Evolutionary conservation across 139 green algal genomes (phyloP).

Genomic region (Picochlorum sp.): DNA sequence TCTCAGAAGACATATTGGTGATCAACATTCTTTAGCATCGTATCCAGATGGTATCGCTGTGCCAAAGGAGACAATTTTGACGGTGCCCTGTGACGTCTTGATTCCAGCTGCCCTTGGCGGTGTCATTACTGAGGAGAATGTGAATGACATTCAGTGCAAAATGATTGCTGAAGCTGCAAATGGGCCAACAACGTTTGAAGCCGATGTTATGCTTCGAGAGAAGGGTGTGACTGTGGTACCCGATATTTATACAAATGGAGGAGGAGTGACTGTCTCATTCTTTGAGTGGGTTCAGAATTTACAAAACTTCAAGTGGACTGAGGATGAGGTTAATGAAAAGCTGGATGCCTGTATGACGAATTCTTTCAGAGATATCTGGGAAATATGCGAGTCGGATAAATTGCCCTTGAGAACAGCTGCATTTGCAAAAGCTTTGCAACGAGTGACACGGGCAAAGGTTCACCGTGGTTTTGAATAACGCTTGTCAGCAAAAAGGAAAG

Average conservation of each 20-base stretch:
- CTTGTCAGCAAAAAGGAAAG: neutral
- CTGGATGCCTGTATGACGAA: conserved; percentile 48
- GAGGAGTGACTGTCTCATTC: conserved; percentile 63
- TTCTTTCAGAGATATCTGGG: conserved; percentile 54
- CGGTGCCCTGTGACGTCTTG: conserved; percentile 76
- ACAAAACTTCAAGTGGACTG: conserved; percentile 66
- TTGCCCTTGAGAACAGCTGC: conserved; percentile 70
- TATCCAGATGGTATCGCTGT: conserved; percentile 28
- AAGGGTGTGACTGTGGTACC: conserved; percentile 44
- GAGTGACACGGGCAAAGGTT: conserved; percentile 67
- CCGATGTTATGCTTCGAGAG: conserved; percentile 36
- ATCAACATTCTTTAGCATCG: conserved; percentile 24
- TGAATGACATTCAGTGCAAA: conserved; percentile 31
- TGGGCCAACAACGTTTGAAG: conserved; percentile 65
- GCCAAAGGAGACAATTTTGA: conserved; percentile 47
- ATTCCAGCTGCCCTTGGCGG: conserved; percentile 80
- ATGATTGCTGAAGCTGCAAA: conserved; percentile 86
- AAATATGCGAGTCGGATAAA: conserved; percentile 36
- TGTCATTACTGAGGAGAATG: conserved; percentile 53
- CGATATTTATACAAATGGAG: conserved; percentile 50
- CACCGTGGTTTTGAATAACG: conserved; percentile 78
- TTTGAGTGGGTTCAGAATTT: conserved; percentile 79
- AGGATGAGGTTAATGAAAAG: conserved; percentile 58
- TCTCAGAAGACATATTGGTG: conserved; percentile 48
- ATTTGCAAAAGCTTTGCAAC: conserved; percentile 75